Evolutionary conservation across 495 filamentous ascomycete species (phyloP).

Genomic region (Penicillium paradoxum): DNA sequence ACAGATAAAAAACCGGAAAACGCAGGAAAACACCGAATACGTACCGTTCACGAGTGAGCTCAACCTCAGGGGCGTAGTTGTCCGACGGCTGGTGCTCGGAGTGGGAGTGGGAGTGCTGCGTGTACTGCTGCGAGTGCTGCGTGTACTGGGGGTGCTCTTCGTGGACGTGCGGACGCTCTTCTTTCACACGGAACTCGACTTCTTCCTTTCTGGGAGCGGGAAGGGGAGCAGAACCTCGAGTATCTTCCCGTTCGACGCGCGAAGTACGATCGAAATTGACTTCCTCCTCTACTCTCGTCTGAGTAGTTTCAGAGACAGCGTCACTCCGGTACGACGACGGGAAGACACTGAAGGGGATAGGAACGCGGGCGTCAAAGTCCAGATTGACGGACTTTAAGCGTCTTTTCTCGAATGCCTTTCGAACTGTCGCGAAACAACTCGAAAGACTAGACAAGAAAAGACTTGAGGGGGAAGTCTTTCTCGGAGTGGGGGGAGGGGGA

Average conservation of each 20-base stretch:
- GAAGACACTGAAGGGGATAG: constrained; percentile 99
- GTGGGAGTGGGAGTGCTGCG: constrained; percentile 6
- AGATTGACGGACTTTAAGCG: constrained; percentile 88
- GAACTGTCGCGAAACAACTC: constrained; percentile 65
- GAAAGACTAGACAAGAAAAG: constrained; percentile 97
- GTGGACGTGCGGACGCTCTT: constrained; percentile 53
- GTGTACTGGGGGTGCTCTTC: constrained; percentile 48
- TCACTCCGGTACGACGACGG: constrained; percentile 95
- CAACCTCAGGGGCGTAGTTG: constrained; percentile 43
- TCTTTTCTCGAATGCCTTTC: constrained; percentile 92
- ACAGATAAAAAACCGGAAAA: constrained; percentile 12
- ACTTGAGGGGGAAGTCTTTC: constrained; percentile 46
- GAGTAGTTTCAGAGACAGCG: constrained; percentile 74
- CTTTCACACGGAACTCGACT: constrained; percentile 65
- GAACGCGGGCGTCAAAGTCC: constrained; percentile 99
- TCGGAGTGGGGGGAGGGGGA: constrained; percentile 17
- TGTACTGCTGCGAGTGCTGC: constrained; percentile 2
- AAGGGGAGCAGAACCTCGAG: constrained; percentile 61
- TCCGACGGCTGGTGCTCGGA: constrained; percentile 5
- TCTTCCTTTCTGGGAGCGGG: constrained; percentile 73
- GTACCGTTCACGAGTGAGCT: constrained; percentile 53
- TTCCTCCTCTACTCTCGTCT: constrained; percentile 82
- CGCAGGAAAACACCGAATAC: constrained; percentile 18
- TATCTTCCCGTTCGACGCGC: constrained; percentile 93
- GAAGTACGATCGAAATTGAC: constrained; percentile 71